Evolutionary conservation across 2,329 filamentous ascomycete species (phyloP).

Genomic region (Didymella glomerata): DNA sequence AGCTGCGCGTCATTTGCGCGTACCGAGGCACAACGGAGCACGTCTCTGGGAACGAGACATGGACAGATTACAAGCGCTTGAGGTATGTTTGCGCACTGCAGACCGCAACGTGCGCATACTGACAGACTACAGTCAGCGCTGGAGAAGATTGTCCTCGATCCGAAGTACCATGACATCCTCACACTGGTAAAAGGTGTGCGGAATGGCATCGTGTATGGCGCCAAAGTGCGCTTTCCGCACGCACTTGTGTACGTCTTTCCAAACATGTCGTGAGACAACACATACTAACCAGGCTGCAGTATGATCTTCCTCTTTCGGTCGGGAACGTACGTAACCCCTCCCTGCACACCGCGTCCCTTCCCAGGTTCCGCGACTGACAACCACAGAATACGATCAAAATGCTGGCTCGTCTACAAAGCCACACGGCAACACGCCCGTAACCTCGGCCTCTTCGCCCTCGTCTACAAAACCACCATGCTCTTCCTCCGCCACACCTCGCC

Average conservation of each 20-base stretch:
- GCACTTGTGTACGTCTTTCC: conserved; percentile 74
- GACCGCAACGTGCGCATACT: not conserved
- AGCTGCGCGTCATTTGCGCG: conserved; percentile 19
- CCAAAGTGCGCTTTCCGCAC: conserved; percentile 98
- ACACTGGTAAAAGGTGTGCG: conserved; percentile 90
- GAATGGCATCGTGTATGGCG: conserved; percentile 96
- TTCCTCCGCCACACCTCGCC: conserved; percentile 67
- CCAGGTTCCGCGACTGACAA: conserved; percentile 13
- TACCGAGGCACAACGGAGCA: conserved; percentile 38
- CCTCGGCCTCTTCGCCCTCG: conserved; percentile 85
- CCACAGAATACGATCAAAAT: conserved; percentile 74
- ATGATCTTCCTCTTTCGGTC: conserved; percentile 98
- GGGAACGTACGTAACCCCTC: conserved; percentile 71
- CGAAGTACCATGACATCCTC: conserved; percentile 83
- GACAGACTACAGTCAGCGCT: conserved; percentile 65
- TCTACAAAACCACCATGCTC: conserved; percentile 88
- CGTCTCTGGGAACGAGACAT: conserved; percentile 28
- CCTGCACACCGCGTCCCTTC: not conserved
- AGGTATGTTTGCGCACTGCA: conserved; percentile 29
- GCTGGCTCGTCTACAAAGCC: conserved; percentile 78
- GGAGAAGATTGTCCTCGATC: conserved; percentile 81
- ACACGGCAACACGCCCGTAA: conserved; percentile 92
- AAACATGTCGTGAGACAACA: not conserved
- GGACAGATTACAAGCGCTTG: conserved; percentile 47
- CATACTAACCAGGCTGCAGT: conserved; percentile 54